Base-by-base conservation (phyloP, 2,329 filamentous ascomycete species). In the Trichoderma afroharzianum region DNA sequence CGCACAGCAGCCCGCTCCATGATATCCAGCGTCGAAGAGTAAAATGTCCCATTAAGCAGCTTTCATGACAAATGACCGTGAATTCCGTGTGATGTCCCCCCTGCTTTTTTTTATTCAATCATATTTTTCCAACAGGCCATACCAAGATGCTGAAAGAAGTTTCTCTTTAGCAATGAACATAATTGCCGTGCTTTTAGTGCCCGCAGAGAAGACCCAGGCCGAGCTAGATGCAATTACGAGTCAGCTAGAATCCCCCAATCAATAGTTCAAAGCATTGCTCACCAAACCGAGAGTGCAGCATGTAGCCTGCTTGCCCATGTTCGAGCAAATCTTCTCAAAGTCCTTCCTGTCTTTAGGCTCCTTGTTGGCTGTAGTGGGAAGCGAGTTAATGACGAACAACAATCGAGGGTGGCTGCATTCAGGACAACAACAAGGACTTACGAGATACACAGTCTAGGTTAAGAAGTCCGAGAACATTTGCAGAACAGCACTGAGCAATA, bases 191-290 rank as follows among this genome's bases (percentile, higher is more conserved):
- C n/a, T 1, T 9, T 9, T 9, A n/a, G n/a, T n/a, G n/a, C n/a
- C 36, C 39, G 71, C 72, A 73, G 36, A 73, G 53, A 26, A 73
- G 1, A 11, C 24, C 63, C 63, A 71, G 71, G n/a, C 58, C 72
- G 21, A 26, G 21, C 72, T 73, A 32, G 47, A 24, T 33, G 43
- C n/a, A 43, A 5, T 15, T 3, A 47, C 8, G 4, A 8, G 28
- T 33, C 50, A 59, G 68, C 30, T 43, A n/a, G 7, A 43, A 43
- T 43, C 1, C 39, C 39, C 3, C 7, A 43, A 43, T 43, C 6
- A 18, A 8, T 43, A 43, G 15, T 18, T 8, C 36, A 58, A 21
- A n/a, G 15, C 24, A 7, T 28, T 18, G 69, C 72, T 72, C n/a
- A 73, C 72, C 21, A 73, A 7, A 1, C 66, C 66, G 21, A 73